Base-by-base conservation (phyloP, 805 yeast species). In the Pichia phayaonensis region DNA sequence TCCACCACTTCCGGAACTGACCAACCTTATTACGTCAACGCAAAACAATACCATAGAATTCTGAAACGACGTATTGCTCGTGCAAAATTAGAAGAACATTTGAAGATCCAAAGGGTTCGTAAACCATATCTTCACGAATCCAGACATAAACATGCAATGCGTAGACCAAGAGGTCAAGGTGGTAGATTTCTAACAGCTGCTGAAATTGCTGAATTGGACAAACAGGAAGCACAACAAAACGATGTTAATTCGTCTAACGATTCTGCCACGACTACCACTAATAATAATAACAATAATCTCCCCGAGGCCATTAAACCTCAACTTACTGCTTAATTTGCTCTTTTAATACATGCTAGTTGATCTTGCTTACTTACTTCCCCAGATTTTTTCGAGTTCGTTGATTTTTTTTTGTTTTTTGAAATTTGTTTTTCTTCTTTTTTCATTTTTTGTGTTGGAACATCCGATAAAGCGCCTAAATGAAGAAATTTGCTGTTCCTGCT, bases 91-190 rank as follows among this genome's bases (percentile, higher is more conserved):
- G 98, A 94, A 62, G 98, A 94, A 63, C 80, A 82, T 42, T 75
- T 92, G 55, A 85, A 88, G 62, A 86, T 86, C 5, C 90, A 94
- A 18, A 78, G 96, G 55, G 95, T 95, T 18, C 80, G 98, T 60
- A 84, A 85, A 64, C 97, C 98, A 13, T 92, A 95, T 67, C 68
- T 94, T 46, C 99, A 94, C 64, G 99, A 94, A 68, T 88, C 97
- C 20, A 77, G 99, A 60, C 99, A 94, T 66, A 92, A 94, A 65
- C 99, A 94, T 66, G 99, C 99, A 3, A 94, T 94, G 99, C 79
- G 98, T 64, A 79, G 99, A 65, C 98, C 99, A 16, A 80, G 99
- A 59, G 99, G 99, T 26, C 98, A 94, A 70, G 99, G 99, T 31
- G 99, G 99, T 8, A 75, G 99, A 54, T 94, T 94, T 59, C 70